Evolutionary conservation across 805 yeast species (phyloP), one percentile per base, ranked within the genome.

Genomic region (Kazachstania kunashirensis): DNA sequence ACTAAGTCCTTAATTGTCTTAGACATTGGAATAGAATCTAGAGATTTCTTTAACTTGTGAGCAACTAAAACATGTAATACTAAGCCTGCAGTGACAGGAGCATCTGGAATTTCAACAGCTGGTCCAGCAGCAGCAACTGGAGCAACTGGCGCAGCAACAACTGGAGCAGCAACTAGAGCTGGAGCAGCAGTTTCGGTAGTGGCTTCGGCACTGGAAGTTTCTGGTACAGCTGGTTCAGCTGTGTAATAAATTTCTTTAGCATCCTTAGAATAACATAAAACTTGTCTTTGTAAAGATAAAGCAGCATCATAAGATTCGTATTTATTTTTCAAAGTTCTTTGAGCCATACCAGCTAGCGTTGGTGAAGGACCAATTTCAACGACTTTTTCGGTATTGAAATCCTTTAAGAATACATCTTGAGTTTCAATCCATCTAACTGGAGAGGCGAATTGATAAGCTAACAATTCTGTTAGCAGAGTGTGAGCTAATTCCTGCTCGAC

Each of bases 361-460:
- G 99, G 97, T 33, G 97, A 86, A 43, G 99, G 99, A 38, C 99
- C 99, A 47, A 92, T 84, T 66, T 92, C 99, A 48, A 92, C 96
- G 44, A 92, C 89, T 58, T 98, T 77, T 68, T 94, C 98, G 44
- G 96, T 82, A 66, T 89, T 86, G 75, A 77, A 81, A 52, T 86
- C 92, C 62, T 84, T 83, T 61, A 92, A 75, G 60, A 92, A 83
- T 41, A 92, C 97, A 68, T 92, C 98, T 67, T 92, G 99, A 44
- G 98, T 92, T 63, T 94, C 98, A 62, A 94, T 92, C 97, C 99
- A 92, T 73, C 97, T 79, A 47, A 92, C 99, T 33, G 99, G 98
- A 44, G 96, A 88, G 34, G 99, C 99, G 57, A 92, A 92, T 66
- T 92, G 99, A 68, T 88, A 92, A 37, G 98, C 97, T 67, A 92